Conservation (phyloP, 345 rosid genomes). For the Populus alba region DNA sequence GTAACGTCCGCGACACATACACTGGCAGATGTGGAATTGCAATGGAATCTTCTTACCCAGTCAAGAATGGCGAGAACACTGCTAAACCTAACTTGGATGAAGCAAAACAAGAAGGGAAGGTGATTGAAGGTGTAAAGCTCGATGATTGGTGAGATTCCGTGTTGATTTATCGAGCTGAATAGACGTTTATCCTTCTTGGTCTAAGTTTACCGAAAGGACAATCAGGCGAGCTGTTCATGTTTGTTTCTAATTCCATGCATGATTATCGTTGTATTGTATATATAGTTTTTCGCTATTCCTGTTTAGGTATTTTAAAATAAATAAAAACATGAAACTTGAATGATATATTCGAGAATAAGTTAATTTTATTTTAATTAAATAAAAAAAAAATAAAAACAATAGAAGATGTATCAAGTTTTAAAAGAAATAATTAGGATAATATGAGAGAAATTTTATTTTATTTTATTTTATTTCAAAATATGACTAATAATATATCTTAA, state of each 20-base stretch:
- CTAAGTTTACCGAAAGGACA: background rate
- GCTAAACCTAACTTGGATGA: background rate
- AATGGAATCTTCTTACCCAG: constrained; percentile 27
- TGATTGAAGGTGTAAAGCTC: background rate
- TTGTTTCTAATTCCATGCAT: constrained; percentile 13
- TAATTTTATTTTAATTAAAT: too few species aligned
- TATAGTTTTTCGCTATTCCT: background rate
- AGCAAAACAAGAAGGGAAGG: background rate
- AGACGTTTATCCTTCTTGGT: background rate
- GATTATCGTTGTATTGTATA: constrained; percentile 15
- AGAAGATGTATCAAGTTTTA: too few species aligned
- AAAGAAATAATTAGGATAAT: too few species aligned
- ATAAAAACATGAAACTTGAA: too few species aligned
- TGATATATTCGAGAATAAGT: too few species aligned
- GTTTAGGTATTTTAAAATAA: too few species aligned
- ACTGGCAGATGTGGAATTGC: constrained; percentile 32
- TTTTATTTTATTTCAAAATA: too few species aligned
- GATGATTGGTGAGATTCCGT: background rate
- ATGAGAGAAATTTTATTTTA: too few species aligned
- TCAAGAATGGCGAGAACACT: constrained; percentile 9
- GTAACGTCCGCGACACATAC: constrained; percentile 6
- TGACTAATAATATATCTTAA: too few species aligned
- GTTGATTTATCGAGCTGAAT: background rate
- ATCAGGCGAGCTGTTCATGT: background rate
- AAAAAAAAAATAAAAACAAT: too few species aligned